Conservation (phyloP, 2,329 filamentous ascomycete species). For the Fusarium sp. region DNA sequence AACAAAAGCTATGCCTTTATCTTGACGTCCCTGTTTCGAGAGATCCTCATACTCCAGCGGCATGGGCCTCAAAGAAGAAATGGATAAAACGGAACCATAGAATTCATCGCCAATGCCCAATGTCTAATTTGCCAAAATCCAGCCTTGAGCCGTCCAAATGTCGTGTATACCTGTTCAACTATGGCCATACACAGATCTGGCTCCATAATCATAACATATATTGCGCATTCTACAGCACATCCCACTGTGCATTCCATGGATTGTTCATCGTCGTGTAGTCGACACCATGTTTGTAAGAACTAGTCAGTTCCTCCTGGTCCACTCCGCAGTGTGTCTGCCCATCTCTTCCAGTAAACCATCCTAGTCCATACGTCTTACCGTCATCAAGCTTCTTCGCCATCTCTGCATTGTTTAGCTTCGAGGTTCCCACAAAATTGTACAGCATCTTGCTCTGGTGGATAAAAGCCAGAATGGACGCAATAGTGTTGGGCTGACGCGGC, state of each 20-base stretch:
- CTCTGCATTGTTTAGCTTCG: constrained; percentile 67
- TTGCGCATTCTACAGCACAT: constrained; percentile 44
- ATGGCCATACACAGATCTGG: constrained; percentile 19
- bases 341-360: constrained; percentile 81
- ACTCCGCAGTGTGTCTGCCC: constrained; percentile 79
- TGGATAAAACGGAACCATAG: constrained; percentile 9
- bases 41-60: not conserved
- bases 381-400: constrained; percentile 71
- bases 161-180: constrained; percentile 4
- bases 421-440: constrained; percentile 77
- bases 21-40: constrained; percentile 14
- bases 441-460: constrained; percentile 86
- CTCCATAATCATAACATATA: constrained; percentile 20
- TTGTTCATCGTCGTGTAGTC: constrained; percentile 60
- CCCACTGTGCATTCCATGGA: constrained; percentile 61
- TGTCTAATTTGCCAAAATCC: constrained; percentile 26
- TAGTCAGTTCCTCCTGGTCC: constrained; percentile 77
- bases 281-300: constrained; percentile 72
- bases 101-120: constrained; percentile 20
- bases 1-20: not conserved
- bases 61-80: not conserved
- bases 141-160: constrained; percentile 7
- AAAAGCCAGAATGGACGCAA: constrained; percentile 79
- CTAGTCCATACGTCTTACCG: constrained; percentile 76
- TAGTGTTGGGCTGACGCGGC: constrained; percentile 81